Evolutionary conservation across 2,329 filamentous ascomycete species (phyloP), one percentile per base, ranked within the genome.

Genomic region (Fusarium sp.): DNA sequence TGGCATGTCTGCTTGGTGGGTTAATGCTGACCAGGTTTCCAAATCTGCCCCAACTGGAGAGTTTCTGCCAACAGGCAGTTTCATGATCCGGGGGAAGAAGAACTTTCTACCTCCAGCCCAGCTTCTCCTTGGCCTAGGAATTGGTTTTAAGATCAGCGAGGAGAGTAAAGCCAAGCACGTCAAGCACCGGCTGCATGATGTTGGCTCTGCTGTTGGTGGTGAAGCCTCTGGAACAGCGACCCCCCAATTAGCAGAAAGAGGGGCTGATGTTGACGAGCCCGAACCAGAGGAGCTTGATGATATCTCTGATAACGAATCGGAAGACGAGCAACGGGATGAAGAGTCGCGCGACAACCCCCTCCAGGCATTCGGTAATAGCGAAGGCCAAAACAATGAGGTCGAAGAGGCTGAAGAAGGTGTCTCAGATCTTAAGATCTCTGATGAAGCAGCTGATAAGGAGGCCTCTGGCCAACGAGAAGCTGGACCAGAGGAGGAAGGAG

Each of bases 1-100:
- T 10, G 89, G 94, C 17, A 97, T 98, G 92, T 91, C 92, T 19
- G 94, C 95, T 10, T 99, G 93, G 91, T 99, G 96, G 96, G 95
- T 97, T 1, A 90, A 91, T 65, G 91, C 93, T 3, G 91, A 95
- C 55, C 94, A 98, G 78, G 93, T 99, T 0, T 94, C 92, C 11
- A 98, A 98, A 80, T 93, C 89, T 34, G 91, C 92, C 0, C 85
- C 90, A 1, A 89, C 88, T 0, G 95, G 95, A 24, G 94, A 97
- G 70, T 95, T 93, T 72, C 80, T 99, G 8, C 87, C 90, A 0
- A 84, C 88, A 0, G 96, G 95, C 19, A 88, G 88, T 67, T 98
- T 99, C 77, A 88, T 91, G 79, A 85, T 98, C 47, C 87, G 88
- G 38, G 95, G 94, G 4, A 92, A 92, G 81, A 98, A 98, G 83